Evolutionary conservation across 306 rosid species (phyloP).

Genomic region (Sicyos baderoa): DNA sequence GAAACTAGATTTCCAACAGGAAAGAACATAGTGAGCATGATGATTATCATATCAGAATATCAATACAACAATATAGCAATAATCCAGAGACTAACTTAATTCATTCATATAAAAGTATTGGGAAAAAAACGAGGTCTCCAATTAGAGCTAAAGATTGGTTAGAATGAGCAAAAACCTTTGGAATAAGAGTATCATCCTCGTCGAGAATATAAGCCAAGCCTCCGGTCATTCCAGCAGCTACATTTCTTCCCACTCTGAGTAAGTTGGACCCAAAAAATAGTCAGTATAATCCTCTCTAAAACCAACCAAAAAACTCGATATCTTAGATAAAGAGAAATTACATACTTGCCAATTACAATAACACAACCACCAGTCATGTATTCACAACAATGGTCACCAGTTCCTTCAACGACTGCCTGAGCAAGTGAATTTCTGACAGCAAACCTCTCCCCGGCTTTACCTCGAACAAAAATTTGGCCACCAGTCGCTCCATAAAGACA

Average conservation of each 20-base stretch:
- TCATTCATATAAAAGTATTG: neutral
- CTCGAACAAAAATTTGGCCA: conserved; percentile 87
- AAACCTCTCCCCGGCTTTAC: conserved; percentile 95
- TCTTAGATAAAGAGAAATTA: conserved; percentile 24
- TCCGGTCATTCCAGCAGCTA: conserved; percentile 99
- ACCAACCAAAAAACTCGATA: neutral
- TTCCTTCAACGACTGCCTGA: conserved; percentile 92
- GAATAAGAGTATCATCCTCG: conserved; percentile 72
- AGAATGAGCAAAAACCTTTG: conserved; percentile 55
- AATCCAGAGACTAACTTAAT: neutral
- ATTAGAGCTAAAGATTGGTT: neutral
- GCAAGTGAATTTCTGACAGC: conserved; percentile 99
- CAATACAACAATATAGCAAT: neutral
- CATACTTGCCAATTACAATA: conserved; percentile 92
- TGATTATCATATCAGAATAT: neutral
- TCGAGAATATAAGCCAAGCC: conserved; percentile 95
- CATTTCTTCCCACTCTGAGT: conserved; percentile 97
- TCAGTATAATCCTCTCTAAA: conserved; percentile 15
- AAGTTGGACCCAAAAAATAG: conserved; percentile 23
- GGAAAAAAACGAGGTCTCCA: neutral
- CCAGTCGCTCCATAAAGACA: conserved; percentile 99
- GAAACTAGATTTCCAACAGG: neutral
- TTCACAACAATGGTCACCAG: conserved; percentile 95
- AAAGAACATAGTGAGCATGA: neutral
- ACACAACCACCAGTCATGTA: conserved; percentile 99